Evolutionary conservation across 768 basidiomycete species (phyloP).

Genomic region (Daedaleopsis nitida): DNA sequence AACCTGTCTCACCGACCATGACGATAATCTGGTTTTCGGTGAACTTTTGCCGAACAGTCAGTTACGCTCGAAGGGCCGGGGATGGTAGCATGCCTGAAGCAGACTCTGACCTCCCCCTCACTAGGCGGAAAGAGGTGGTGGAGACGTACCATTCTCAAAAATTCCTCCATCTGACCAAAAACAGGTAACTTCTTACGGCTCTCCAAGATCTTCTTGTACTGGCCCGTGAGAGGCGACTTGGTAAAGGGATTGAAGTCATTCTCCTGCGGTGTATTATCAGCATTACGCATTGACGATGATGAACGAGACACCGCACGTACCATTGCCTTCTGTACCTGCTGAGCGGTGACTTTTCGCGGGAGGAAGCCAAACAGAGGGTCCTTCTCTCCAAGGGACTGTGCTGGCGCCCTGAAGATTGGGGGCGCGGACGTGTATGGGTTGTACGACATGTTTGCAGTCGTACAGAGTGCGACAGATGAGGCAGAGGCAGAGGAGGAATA

Average conservation of each 20-base stretch:
- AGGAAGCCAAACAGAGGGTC: constrained; percentile 31
- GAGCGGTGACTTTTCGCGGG: constrained; percentile 26
- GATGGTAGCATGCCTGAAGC: constrained; percentile 26
- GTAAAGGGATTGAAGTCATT: constrained; percentile 89
- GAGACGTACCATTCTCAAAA: constrained; percentile 79
- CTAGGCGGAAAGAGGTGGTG: background rate
- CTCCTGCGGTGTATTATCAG: constrained; percentile 47
- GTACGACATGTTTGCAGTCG: background rate
- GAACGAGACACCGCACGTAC: constrained; percentile 13
- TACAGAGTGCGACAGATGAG: background rate
- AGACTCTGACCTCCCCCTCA: constrained; percentile 33
- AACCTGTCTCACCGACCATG: constrained; percentile 93
- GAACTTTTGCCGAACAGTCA: constrained; percentile 51
- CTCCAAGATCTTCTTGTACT: constrained; percentile 87
- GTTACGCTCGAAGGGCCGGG: constrained; percentile 23
- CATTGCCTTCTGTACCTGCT: constrained; percentile 29
- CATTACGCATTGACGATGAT: background rate
- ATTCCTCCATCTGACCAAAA: constrained; percentile 89
- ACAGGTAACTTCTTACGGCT: constrained; percentile 89
- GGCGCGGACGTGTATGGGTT: constrained; percentile 29
- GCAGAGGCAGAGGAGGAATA: background rate
- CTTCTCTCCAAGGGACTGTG: constrained; percentile 4
- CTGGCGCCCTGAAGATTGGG: constrained; percentile 8
- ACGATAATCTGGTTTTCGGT: constrained; percentile 81
- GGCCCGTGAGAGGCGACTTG: constrained; percentile 67